Conservation (phyloP, 805 yeast species). For the Kluyveromyces siamensis region DNA sequence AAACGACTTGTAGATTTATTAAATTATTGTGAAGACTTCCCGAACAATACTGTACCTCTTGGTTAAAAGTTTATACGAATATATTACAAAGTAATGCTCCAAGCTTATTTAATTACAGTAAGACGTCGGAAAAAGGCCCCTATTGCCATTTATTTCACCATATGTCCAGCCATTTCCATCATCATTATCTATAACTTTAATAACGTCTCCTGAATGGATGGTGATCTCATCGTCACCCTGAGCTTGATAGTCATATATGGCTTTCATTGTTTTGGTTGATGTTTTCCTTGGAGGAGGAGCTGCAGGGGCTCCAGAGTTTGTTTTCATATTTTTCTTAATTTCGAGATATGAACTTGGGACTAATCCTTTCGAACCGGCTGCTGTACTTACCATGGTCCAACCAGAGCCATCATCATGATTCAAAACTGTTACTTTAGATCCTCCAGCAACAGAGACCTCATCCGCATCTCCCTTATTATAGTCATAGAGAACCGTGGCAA, state of each 20-base stretch:
- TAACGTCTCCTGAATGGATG: conserved; percentile 62
- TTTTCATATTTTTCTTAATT: conserved; percentile 23
- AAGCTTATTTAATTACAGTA: conserved; percentile 38
- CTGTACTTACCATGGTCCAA: conserved; percentile 66
- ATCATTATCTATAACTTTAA: conserved; percentile 58
- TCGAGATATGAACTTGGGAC: conserved; percentile 81
- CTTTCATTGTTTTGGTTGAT: conserved; percentile 42
- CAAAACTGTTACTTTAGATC: conserved; percentile 51
- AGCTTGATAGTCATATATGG: conserved; percentile 67
- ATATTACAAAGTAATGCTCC: neutral
- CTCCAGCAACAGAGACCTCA: conserved; percentile 54
- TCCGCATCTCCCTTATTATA: conserved; percentile 67
- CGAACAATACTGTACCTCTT: neutral
- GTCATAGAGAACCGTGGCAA: conserved; percentile 43
- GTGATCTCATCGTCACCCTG: conserved; percentile 74
- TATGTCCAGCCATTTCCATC: conserved; percentile 93
- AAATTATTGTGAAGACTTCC: too few relatives aligned
- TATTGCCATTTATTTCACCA: conserved; percentile 62
- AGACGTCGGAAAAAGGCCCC: conserved; percentile 72
- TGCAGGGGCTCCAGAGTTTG: conserved; percentile 7
- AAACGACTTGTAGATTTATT: too few relatives aligned
- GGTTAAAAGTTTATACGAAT: neutral
- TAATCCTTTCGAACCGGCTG: conserved; percentile 52
- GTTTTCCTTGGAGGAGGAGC: conserved; percentile 51
- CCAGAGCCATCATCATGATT: conserved; percentile 84